Percentiles rank a stretch among this genome's conserved stretches.
phyloP scores from a whole-genome alignment of 345 rosid genomes.

The Ceriops decandra region DNA sequence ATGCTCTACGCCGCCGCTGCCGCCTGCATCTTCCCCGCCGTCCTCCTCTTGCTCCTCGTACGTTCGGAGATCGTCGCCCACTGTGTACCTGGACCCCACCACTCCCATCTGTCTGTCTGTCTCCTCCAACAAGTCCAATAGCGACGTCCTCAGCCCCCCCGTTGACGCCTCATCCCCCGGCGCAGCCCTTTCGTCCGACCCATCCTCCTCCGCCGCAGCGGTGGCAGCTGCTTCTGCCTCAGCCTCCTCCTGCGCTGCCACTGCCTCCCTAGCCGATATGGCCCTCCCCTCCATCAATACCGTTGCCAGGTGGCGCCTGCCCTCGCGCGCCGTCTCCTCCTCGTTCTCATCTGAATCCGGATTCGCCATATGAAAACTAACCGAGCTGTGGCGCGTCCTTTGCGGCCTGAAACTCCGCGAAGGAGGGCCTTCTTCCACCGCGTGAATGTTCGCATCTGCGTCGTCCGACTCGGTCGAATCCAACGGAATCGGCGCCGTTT shows the following conservation, averaged over 20 bases:
- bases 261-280: conserved; percentile 82
- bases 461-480: conserved; percentile 25
- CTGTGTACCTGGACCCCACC: conserved; percentile 50
- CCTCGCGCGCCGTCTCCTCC: conserved; percentile 33
- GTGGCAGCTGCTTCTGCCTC: conserved; percentile 42
- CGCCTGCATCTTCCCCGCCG: conserved; percentile 26
- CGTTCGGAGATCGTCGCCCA: conserved; percentile 26
- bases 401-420: conserved; percentile 45
- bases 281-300: conserved; percentile 59
- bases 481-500: conserved; percentile 10
- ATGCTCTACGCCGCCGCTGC: conserved; percentile 38
- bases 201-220: conserved; percentile 14
- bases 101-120: conserved; percentile 67
- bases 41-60: conserved; percentile 39
- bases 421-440: conserved; percentile 29
- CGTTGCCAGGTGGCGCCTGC: conserved; percentile 32
- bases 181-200: conserved; percentile 8
- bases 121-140: conserved; percentile 86
- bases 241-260: conserved; percentile 65
- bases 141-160: conserved; percentile 54
- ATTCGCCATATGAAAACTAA: conserved; percentile 13
- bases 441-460: conserved; percentile 15
- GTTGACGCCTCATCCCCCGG: conserved; percentile 18
- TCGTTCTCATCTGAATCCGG: conserved; percentile 18
- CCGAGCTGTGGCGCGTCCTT: conserved; percentile 47